phyloP scores from a whole-genome alignment of 2,329 filamentous ascomycete species.

The Aspergillus glaucus region DNA sequence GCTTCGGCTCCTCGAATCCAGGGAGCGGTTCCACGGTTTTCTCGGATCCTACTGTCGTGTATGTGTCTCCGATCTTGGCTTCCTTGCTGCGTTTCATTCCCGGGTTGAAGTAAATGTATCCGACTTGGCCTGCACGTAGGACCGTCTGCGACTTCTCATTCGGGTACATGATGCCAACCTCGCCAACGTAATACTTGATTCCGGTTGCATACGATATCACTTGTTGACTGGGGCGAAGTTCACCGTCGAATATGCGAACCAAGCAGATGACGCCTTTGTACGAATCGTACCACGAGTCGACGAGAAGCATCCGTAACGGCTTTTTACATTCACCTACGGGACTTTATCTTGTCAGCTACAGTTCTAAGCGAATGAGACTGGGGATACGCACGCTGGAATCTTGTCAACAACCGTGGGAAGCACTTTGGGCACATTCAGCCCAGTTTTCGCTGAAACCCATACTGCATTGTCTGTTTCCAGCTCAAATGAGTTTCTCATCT shows the following conservation, averaged over 20 bases:
- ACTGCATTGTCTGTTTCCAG: constrained; percentile 69
- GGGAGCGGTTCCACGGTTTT: constrained; percentile 71
- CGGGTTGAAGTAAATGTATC: constrained; percentile 95
- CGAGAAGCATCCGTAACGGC: constrained; percentile 76
- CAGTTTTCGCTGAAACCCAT: constrained; percentile 88
- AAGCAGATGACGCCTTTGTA: constrained; percentile 91
- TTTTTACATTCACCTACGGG: constrained; percentile 67
- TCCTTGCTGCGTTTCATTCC: constrained; percentile 97
- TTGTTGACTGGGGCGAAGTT: constrained; percentile 73
- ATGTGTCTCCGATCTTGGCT: constrained; percentile 93
- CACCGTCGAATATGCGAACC: constrained; percentile 85
- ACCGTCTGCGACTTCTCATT: constrained; percentile 72
- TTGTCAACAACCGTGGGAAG: constrained; percentile 79
- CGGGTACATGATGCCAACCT: constrained; percentile 95
- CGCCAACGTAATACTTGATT: constrained; percentile 84
- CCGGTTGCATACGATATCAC: constrained; percentile 84
- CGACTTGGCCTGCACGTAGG: constrained; percentile 86
- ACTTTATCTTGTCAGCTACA: constrained; percentile 23
- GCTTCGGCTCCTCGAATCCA: constrained; percentile 93
- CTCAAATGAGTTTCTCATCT: constrained; percentile 83
- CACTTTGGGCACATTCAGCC: constrained; percentile 75
- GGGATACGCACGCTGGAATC: constrained; percentile 57
- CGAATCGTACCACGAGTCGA: constrained; percentile 97
- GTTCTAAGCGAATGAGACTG: background rate
- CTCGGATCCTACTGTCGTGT: constrained; percentile 74